Percentiles rank a stretch among this genome's conserved stretches.
These are phyloP conservation scores for Blumeriella jaapii DNA, from an alignment of 2,329 filamentous ascomycete species.

Conservation along the genomic window DNA sequence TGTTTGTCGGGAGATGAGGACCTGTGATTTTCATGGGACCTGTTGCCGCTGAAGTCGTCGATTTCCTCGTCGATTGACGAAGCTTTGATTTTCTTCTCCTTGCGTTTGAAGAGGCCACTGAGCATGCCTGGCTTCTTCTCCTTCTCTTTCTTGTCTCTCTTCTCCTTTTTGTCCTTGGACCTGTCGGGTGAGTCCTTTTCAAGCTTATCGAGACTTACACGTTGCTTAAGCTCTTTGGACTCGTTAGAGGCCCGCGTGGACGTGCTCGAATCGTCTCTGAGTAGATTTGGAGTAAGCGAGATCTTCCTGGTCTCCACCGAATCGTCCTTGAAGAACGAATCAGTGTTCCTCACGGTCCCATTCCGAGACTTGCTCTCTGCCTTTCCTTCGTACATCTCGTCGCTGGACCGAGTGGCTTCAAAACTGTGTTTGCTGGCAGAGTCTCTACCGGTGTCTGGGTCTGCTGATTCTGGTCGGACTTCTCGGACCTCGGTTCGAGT, in stretches of 20 bases:
- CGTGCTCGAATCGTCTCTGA: conserved; percentile 61
- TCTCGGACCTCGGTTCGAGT: conserved; percentile 30
- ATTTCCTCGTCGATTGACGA: conserved; percentile 49
- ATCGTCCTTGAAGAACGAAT: conserved; percentile 97
- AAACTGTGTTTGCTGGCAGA: conserved; percentile 21
- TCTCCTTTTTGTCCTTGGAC: conserved; percentile 54
- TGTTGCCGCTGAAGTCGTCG: conserved; percentile 25
- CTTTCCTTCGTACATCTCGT: conserved; percentile 53
- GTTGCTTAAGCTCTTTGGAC: conserved; percentile 40
- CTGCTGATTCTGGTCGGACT: conserved; percentile 17
- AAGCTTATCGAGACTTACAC: conserved; percentile 63
- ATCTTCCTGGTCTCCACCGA: conserved; percentile 94
- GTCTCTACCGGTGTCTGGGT: conserved; percentile 19
- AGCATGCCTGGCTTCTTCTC: conserved; percentile 48
- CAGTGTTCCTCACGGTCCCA: conserved; percentile 78
- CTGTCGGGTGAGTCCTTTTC: conserved; percentile 59
- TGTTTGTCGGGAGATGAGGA: conserved; percentile 26
- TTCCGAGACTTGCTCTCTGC: conserved; percentile 59
- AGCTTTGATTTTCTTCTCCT: conserved; percentile 33
- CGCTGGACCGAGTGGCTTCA: conserved; percentile 42
- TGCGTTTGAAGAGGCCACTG: conserved; percentile 42
- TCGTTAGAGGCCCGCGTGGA: conserved; percentile 32
- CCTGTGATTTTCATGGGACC: conserved; percentile 33
- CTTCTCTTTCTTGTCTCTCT: conserved; percentile 48
- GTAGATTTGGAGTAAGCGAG: conserved; percentile 81